Base-by-base conservation (phyloP, 2,329 filamentous ascomycete genomes). In the Fusarium sp. region DNA sequence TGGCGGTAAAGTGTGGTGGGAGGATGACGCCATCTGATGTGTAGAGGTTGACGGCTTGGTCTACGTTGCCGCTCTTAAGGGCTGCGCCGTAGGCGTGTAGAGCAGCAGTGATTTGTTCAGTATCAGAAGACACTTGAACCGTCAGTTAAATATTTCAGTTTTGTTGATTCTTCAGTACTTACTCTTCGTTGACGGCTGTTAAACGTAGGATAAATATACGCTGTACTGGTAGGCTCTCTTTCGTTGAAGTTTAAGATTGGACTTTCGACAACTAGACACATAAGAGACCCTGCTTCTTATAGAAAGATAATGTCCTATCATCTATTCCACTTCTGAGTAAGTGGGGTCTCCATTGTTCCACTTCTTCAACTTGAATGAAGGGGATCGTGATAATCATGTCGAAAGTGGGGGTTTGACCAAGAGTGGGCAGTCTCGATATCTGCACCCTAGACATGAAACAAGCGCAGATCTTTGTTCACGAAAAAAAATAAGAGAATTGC, bases 1-100 rank as follows among this genome's bases (percentile, higher is more conserved):
- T 69, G 33, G 75, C 54, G 1, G 75, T 20, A 37, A 77, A 77
- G 58, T 77, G 75, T 0, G 76, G 76, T 8, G 76, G 75, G 64
- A 77, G 69, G 13, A 77, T 77, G 37, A 77, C 76, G n/a, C 75
- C 76, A 8, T 77, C 75, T 24, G 62, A n/a, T 1, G 76, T 77
- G 59, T 76, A 77, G 14, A 77, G 73, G 4, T 62, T 59, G 3
- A 77, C 54, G 1, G 68, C 67, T 1, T 73, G 67, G 14, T 77
- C 63, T 1, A 76, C 75, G 11, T 69, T 65, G 33, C 72, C 67
- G 43, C 67, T 73, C 16, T 68, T 64, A 7, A 77, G 64, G 9
- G 74, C 74, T 6, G 64, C 64, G 18, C 70, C 72, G 43, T 77
- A 73, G 62, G 71, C 61, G 14, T 68, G 65, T 11, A 59, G 33